Evolutionary conservation across 805 yeast species (phyloP).

Genomic region (Kodamaea hsintzibuensis): DNA sequence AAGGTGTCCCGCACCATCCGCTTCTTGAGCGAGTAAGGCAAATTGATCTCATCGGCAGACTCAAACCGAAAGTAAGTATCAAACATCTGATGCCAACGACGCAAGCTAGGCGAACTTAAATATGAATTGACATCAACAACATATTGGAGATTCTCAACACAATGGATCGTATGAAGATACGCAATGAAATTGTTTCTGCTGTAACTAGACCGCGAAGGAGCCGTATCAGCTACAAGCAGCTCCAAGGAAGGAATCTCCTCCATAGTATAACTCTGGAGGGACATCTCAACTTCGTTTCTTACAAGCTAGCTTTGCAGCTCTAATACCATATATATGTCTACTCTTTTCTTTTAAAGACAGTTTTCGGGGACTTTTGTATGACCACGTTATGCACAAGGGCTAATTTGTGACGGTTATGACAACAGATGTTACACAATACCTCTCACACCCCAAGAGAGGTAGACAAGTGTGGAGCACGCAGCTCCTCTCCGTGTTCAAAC

Average conservation of each 20-base stretch:
- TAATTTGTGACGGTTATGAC: not conserved
- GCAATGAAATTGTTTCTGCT: slow-evolving; percentile 21
- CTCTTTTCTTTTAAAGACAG: not conserved
- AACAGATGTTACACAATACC: not conserved
- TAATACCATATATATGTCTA: not conserved
- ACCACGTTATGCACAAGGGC: slow-evolving; percentile 5
- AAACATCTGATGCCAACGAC: slow-evolving; percentile 29
- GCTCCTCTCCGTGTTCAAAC: not conserved
- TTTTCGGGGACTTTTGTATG: slow-evolving; percentile 3
- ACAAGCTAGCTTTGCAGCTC: not conserved
- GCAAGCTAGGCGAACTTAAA: slow-evolving; percentile 13
- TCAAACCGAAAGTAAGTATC: slow-evolving; percentile 27
- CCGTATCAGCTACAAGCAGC: slow-evolving; percentile 5
- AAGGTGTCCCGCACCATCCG: slow-evolving; percentile 19
- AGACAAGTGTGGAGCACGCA: not conserved
- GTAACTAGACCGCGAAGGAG: slow-evolving; percentile 1
- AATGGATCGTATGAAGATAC: slow-evolving; percentile 31
- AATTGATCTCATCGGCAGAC: slow-evolving; percentile 34
- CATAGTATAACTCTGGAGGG: slow-evolving; percentile 3
- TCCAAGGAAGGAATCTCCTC: slow-evolving; percentile 9
- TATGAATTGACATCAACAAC: slow-evolving; percentile 24
- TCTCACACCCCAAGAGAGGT: not conserved
- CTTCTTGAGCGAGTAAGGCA: slow-evolving; percentile 27
- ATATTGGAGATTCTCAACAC: slow-evolving; percentile 40
- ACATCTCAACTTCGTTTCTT: not conserved